Percentiles rank a stretch among this genome's conserved stretches.
These are phyloP conservation scores for Zygoascus sp. DNA, from an alignment of 1,139 yeast genomes.

Conservation along the genomic window DNA sequence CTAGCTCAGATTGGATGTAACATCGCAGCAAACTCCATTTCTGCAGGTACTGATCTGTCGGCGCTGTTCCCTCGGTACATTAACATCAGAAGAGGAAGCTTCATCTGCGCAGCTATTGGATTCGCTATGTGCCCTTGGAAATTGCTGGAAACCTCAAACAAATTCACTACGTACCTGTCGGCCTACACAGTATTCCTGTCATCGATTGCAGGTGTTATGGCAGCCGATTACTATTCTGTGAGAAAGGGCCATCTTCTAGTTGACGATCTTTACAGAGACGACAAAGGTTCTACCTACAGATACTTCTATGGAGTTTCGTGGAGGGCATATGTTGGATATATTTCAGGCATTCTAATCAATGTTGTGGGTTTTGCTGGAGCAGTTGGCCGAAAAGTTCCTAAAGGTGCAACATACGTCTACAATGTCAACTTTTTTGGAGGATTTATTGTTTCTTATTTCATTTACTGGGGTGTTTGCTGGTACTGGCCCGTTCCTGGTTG, in stretches of 20 bases:
- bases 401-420: slow-evolving; percentile 72
- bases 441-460: slow-evolving; percentile 50
- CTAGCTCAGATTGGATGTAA: slow-evolving; percentile 87
- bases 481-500: slow-evolving; percentile 60
- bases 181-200: slow-evolving; percentile 86
- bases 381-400: slow-evolving; percentile 62
- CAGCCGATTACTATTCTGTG: slow-evolving; percentile 70
- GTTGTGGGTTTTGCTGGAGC: slow-evolving; percentile 88
- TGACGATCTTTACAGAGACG: slow-evolving; percentile 55
- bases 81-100: slow-evolving; percentile 79
- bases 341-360: slow-evolving; percentile 58
- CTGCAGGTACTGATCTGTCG: slow-evolving; percentile 88
- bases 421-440: slow-evolving; percentile 73
- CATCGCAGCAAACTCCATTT: slow-evolving; percentile 80
- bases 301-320: slow-evolving; percentile 68
- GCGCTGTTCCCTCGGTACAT: slow-evolving; percentile 75
- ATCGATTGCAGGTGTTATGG: slow-evolving; percentile 79
- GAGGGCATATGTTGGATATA: slow-evolving; percentile 46
- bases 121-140: slow-evolving; percentile 88
- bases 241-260: slow-evolving; percentile 62
- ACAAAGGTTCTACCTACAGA: slow-evolving; percentile 50
- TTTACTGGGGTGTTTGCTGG: slow-evolving; percentile 48
- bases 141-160: slow-evolving; percentile 64
- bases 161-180: slow-evolving; percentile 77
- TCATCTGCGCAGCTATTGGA: slow-evolving; percentile 73